Evolutionary conservation across 495 filamentous ascomycete species (phyloP), one percentile per base, ranked within the genome.

Genomic region (Daldinia concentrica): DNA sequence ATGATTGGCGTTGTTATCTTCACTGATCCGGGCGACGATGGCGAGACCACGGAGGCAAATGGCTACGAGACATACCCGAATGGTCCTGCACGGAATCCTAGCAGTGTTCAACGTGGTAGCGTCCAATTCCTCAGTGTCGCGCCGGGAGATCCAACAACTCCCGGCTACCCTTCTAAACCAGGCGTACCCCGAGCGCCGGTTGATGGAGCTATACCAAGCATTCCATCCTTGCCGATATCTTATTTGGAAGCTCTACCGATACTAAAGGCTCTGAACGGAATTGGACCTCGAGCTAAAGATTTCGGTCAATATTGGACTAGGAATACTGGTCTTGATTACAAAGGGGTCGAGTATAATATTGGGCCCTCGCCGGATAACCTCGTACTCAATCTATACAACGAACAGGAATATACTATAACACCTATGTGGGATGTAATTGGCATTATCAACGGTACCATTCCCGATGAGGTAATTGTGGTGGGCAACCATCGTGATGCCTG

Each of bases 401-500:
- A 93, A 67, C 93, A 97, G 77, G 91, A 97, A 48, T 97, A 98
- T 72, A 88, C 90, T 22, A 96, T 86, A 0, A 97, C 93, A 0
- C 93, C 94, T 4, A 79, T 95, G 61, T 99, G 96, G 96, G 92
- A 99, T 71, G 93, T 95, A 12, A 96, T 99, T 67, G 95, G 95
- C 34, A 84, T 94, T 30, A 94, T 99, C 79, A 97, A 97, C 64
- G 95, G 95, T n/a, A 90, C 88, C 8, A 89, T 97, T 58, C 83
- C 89, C 0, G 79, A 85, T 54, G 95, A 98, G 75, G 94, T 97
- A 11, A 85, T 97, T 54, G 85, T 99, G 6, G 80, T 98, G n/a
- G 96, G 96, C 14, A 98, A 98, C 74, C 95, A 99, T 76, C 90
- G 94, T 14, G 95, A 99, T 81, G 92, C 94, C 0, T 98, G 94